Evolutionary conservation across 495 filamentous ascomycete species (phyloP).

Genomic region (Penicillium waksmanii): DNA sequence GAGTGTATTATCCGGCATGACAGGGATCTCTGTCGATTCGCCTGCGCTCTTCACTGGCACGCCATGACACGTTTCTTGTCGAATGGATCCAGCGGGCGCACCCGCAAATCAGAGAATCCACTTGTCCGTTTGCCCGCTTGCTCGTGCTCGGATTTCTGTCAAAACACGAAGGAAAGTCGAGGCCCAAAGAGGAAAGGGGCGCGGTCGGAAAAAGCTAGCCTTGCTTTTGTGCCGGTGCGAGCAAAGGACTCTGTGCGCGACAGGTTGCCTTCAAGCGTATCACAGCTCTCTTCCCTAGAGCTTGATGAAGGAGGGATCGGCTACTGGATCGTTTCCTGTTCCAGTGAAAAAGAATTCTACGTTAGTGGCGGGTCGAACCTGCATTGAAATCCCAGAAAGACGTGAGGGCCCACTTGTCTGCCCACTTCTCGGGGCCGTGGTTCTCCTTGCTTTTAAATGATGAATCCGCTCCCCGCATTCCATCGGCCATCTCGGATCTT

Average conservation of each 20-base stretch:
- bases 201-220: background rate
- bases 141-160: background rate
- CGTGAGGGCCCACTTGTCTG: constrained; percentile 1
- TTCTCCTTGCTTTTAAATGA: constrained; percentile 4
- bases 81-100: constrained; percentile 5
- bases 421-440: constrained; percentile 1
- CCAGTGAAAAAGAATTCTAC: constrained; percentile 1
- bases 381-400: constrained; percentile 2
- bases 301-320: constrained; percentile 6
- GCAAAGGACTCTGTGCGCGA: background rate
- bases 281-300: background rate
- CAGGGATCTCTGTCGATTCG: background rate
- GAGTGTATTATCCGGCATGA: background rate
- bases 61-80: background rate
- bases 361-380: constrained; percentile 3
- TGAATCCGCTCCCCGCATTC: background rate
- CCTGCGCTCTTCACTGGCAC: background rate
- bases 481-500: background rate
- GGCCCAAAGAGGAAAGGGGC: background rate
- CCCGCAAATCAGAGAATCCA: constrained; percentile 4
- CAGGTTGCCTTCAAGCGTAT: constrained; percentile 1
- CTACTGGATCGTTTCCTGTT: background rate
- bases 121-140: background rate
- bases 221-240: background rate
- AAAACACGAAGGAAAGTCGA: background rate